phyloP scores from a whole-genome alignment of 2,329 filamentous ascomycete species.

The Penicillium sp. region DNA sequence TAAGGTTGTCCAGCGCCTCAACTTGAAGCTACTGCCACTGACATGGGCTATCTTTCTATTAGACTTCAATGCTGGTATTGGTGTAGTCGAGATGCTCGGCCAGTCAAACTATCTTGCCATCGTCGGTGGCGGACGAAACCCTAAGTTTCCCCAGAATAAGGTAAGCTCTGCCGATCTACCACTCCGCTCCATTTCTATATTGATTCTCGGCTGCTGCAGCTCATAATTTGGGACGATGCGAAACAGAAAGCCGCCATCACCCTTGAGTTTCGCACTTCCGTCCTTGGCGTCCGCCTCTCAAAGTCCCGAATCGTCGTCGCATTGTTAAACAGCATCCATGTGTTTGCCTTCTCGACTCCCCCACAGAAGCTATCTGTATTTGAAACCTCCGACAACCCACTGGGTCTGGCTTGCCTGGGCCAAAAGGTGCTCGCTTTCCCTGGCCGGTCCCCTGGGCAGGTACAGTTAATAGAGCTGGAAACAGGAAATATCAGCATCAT shows the following conservation, averaged over 20 bases:
- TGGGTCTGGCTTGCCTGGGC: constrained; percentile 77
- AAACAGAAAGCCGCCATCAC: constrained; percentile 73
- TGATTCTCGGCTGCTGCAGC: constrained; percentile 31
- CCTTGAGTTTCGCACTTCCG: constrained; percentile 75
- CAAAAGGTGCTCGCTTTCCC: constrained; percentile 77
- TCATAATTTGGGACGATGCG: constrained; percentile 89
- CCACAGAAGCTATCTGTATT: constrained; percentile 72
- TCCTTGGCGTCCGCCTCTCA: constrained; percentile 77
- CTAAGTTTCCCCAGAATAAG: constrained; percentile 87
- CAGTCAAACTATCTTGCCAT: constrained; percentile 84
- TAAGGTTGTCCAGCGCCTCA: constrained; percentile 30
- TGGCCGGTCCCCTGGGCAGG: constrained; percentile 81
- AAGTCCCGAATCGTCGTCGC: constrained; percentile 76
- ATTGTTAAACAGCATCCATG: constrained; percentile 75
- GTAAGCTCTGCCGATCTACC: constrained; percentile 42
- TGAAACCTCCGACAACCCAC: constrained; percentile 81
- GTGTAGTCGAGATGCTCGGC: constrained; percentile 81
- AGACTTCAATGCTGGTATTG: constrained; percentile 82
- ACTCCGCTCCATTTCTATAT: neutral
- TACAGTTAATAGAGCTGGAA: constrained; percentile 78
- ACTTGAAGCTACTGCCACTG: neutral
- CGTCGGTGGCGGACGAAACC: constrained; percentile 81
- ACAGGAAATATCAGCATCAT: constrained; percentile 89
- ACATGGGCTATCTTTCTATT: neutral
- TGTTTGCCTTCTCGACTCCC: constrained; percentile 76